Percentiles rank a stretch among this genome's conserved stretches.
These are phyloP conservation scores for Candida sojae DNA, from an alignment of 1,139 yeast genomes.

Conservation along the genomic window DNA sequence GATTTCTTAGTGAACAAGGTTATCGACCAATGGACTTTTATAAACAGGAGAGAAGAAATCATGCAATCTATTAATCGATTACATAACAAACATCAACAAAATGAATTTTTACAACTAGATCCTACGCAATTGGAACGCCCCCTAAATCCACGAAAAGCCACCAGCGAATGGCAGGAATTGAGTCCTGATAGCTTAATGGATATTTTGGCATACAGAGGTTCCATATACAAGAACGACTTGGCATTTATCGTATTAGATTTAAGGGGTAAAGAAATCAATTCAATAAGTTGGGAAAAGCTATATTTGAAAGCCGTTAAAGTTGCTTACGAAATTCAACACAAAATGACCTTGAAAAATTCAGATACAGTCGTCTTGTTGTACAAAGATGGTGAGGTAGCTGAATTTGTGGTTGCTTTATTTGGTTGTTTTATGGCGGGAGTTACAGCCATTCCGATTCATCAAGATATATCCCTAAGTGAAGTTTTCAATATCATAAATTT, in stretches of 20 bases:
- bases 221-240: constrained; percentile 60
- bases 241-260: constrained; percentile 75
- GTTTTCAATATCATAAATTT: constrained; percentile 69
- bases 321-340: constrained; percentile 82
- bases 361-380: constrained; percentile 85
- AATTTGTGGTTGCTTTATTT: constrained; percentile 79
- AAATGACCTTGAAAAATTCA: constrained; percentile 66
- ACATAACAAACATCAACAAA: constrained; percentile 35
- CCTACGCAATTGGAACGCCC: constrained; percentile 54
- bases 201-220: constrained; percentile 73
- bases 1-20: constrained; percentile 43
- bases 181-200: constrained; percentile 63
- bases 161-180: constrained; percentile 12
- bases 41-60: constrained; percentile 48
- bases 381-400: constrained; percentile 81
- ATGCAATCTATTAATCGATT: constrained; percentile 39
- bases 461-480: constrained; percentile 67
- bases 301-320: constrained; percentile 82
- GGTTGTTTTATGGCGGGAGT: constrained; percentile 95
- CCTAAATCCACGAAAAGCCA: constrained; percentile 54
- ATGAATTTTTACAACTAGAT: constrained; percentile 25
- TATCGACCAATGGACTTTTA: constrained; percentile 53
- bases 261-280: constrained; percentile 75
- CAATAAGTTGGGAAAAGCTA: constrained; percentile 89
- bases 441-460: constrained; percentile 90